Conservation (phyloP, 169 alveolate species). For the Besnoitia besnoiti region DNA sequence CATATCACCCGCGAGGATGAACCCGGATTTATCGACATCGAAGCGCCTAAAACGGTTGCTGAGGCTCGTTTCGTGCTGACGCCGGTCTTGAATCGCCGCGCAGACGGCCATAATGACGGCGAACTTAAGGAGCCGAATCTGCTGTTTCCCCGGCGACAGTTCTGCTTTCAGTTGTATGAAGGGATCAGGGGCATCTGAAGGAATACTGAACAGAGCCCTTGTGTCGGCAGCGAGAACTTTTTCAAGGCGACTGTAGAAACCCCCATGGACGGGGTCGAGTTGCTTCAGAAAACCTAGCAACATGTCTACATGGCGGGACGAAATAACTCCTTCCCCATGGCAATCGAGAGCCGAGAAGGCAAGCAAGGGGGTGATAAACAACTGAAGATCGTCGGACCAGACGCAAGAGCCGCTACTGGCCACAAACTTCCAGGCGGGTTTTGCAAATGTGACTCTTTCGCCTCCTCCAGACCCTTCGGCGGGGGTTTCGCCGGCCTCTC, state of each 20-base stretch:
- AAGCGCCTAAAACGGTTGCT: background rate
- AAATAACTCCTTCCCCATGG: constrained; percentile 30
- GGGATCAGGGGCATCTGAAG: constrained; percentile 10
- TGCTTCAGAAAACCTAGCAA: background rate
- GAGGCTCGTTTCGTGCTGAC: constrained; percentile 22
- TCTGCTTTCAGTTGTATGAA: background rate
- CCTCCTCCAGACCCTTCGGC: background rate
- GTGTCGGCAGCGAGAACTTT: constrained; percentile 35
- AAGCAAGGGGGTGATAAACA: constrained; percentile 5
- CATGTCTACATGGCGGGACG: background rate
- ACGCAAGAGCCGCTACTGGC: constrained; percentile 7
- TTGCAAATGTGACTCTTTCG: background rate
- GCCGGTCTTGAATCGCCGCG: constrained; percentile 25
- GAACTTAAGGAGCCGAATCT: background rate
- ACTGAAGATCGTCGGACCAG: constrained; percentile 36
- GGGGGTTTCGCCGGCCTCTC: background rate
- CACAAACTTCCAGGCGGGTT: constrained; percentile 20
- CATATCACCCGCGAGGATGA: background rate
- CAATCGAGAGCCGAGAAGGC: constrained; percentile 21
- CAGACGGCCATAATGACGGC: background rate
- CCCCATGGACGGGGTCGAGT: constrained; percentile 22
- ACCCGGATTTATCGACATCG: constrained; percentile 29
- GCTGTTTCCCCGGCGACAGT: background rate
- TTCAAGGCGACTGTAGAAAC: constrained; percentile 33
- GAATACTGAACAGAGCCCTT: constrained; percentile 15